Percentiles rank a stretch among this genome's conserved stretches.
Evolutionary conservation across 2,329 filamentous ascomycete genomes (phyloP).

Genomic region (Escovopsis sp.): DNA sequence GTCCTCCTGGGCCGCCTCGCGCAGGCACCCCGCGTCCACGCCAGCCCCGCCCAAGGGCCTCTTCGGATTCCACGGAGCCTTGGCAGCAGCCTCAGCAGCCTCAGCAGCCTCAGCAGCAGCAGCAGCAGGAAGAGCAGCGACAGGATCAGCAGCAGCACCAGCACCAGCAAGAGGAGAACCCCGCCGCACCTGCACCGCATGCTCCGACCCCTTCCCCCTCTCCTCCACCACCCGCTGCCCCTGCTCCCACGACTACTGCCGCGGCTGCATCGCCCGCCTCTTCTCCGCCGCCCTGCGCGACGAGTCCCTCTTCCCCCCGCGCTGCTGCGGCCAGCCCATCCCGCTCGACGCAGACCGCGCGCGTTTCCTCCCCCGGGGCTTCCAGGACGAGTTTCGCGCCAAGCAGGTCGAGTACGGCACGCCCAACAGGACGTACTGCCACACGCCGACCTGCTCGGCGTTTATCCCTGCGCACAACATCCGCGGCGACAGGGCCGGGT

Average conservation of each 20-base stretch:
- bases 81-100: too few species aligned
- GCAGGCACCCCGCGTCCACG: not conserved
- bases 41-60: too few species aligned
- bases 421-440: conserved; percentile 35
- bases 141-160: too few species aligned
- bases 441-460: conserved; percentile 22
- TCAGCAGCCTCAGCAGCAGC: too few species aligned
- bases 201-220: conserved; percentile 1
- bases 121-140: too few species aligned
- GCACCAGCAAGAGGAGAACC: not conserved
- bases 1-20: not conserved
- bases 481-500: conserved; percentile 20
- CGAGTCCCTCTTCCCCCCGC: conserved; percentile 36
- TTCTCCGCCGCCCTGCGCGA: conserved; percentile 27
- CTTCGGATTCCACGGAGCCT: too few species aligned
- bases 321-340: conserved; percentile 32
- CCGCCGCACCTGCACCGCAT: conserved; percentile 2
- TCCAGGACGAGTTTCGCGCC: conserved; percentile 22
- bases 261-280: conserved; percentile 25
- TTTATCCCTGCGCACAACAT: conserved; percentile 28
- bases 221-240: conserved; percentile 8
- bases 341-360: conserved; percentile 15
- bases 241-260: conserved; percentile 36
- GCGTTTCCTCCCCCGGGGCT: conserved; percentile 19
- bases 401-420: conserved; percentile 36